Evolutionary conservation across 2,329 filamentous ascomycete genomes (phyloP), one percentile per base, ranked within the genome.

Genomic region (Cladosporium sp.): DNA sequence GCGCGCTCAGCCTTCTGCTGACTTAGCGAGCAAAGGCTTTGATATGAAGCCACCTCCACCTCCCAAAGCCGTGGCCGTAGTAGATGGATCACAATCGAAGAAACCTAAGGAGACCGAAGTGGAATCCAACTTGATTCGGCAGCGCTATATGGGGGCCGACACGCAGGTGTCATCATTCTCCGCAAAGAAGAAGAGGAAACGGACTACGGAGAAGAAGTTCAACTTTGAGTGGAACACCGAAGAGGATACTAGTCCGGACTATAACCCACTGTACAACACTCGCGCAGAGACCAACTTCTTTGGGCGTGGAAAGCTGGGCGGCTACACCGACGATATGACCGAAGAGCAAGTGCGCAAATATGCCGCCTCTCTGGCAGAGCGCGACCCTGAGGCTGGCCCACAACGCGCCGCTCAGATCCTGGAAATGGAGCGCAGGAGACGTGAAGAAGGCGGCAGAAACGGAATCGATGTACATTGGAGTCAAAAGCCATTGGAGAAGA

Each of bases 191-290:
- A 97, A 97, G 75, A 81, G 92, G 50, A 86, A 88, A 72, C 80
- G 92, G 54, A 95, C 90, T 1, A 93, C 88, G 1, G 92, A 95
- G 64, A 89, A 91, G 70, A 97, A 98, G 67, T 98, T 98, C 75
- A 98, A 96, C 62, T 98, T 98, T 62, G 93, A 95, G 61, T 98
- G 93, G 93, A 94, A 95, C 59, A 80, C 83, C 1, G 88, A 94
- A 54, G 93, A 98, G 65, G 93, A 98, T 68, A 98, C 93, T 0
- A 92, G 85, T 57, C 79, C 76, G 2, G 85, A 88, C 59, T 86
- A 90, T 64, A 91, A 95, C 60, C 86, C 88, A 1, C 77, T 93
- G 33, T 94, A 95, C 66, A 78, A 85, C 43, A 74, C 82, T 20
- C 77, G 80, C 33, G 76, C 82, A 3, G 80, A 86, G 55, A 78